Conservation (phyloP, 306 rosid species). For the Prunus fruticosa region DNA sequence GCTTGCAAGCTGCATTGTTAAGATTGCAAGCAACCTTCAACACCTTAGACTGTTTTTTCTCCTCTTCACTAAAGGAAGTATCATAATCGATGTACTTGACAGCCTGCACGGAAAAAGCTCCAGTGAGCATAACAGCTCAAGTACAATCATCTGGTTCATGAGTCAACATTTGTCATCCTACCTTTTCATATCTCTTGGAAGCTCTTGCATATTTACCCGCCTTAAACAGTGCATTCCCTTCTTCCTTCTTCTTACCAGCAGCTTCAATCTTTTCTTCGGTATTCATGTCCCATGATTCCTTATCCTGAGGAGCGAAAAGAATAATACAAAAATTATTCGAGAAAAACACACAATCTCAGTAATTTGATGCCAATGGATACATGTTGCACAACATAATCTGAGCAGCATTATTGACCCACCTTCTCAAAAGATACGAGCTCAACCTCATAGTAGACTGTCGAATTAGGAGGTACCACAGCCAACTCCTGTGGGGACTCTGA, state of each 20-base stretch:
- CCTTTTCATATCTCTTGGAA: conserved; percentile 94
- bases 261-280: conserved; percentile 76
- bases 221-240: conserved; percentile 82
- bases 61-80: conserved; percentile 63
- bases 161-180: conserved; percentile 5
- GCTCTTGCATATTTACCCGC: conserved; percentile 82
- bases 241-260: conserved; percentile 84
- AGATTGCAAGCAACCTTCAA: conserved; percentile 83
- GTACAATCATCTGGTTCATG: neutral
- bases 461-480: conserved; percentile 81
- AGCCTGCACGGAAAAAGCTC: conserved; percentile 42
- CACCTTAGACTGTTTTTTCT: conserved; percentile 65
- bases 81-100: conserved; percentile 72
- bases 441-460: conserved; percentile 70
- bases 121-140: neutral
- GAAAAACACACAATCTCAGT: neutral
- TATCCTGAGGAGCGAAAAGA: conserved; percentile 49
- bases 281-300: conserved; percentile 90
- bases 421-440: conserved; percentile 82
- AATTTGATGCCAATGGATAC: neutral
- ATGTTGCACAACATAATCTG: neutral
- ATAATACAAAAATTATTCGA: neutral
- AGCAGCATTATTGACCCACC: conserved; percentile 34
- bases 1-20: conserved; percentile 81
- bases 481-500: conserved; percentile 60